A percentile compares a stretch with the other conserved stretches of the same genome.
phyloP scores from a whole-genome alignment of 768 basidiomycete species.

The Boletus rufocinnamomeus region DNA sequence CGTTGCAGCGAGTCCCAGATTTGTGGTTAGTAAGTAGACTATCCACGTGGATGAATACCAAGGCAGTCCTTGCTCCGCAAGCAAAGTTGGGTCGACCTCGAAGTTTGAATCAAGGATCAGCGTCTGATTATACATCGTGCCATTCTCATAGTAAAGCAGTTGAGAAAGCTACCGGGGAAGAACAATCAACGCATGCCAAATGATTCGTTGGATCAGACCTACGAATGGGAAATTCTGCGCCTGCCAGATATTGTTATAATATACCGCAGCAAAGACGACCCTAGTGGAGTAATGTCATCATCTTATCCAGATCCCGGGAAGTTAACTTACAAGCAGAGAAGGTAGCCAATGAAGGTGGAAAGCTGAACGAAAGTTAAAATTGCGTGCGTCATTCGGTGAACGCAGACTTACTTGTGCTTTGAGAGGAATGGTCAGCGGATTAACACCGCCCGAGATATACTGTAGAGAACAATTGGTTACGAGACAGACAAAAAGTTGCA shows the following conservation, averaged over 20 bases:
- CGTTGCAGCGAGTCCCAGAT: constrained; percentile 44
- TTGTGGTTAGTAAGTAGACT: constrained; percentile 21
- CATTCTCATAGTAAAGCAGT: constrained; percentile 52
- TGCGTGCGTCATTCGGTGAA: background rate
- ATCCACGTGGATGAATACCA: constrained; percentile 33
- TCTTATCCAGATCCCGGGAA: background rate
- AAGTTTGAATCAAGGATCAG: constrained; percentile 55
- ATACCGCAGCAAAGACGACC: constrained; percentile 41
- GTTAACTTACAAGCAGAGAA: constrained; percentile 53
- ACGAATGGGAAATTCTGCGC: constrained; percentile 63
- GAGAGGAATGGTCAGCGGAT: constrained; percentile 57
- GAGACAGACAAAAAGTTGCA: background rate
- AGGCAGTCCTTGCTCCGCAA: constrained; percentile 42
- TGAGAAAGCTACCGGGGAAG: constrained; percentile 43
- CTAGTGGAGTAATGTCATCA: constrained; percentile 18
- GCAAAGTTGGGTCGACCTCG: constrained; percentile 49
- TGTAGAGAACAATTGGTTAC: constrained; percentile 1
- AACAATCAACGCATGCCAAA: background rate
- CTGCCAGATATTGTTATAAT: constrained; percentile 56
- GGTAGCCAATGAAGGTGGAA: constrained; percentile 51
- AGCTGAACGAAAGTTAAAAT: constrained; percentile 24
- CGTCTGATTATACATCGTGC: constrained; percentile 53
- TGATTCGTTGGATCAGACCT: constrained; percentile 32
- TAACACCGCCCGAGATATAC: constrained; percentile 36
- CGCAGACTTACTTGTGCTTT: constrained; percentile 43